Base-by-base conservation (phyloP, 129 eudicot species). In the Flaveria brownii region DNA sequence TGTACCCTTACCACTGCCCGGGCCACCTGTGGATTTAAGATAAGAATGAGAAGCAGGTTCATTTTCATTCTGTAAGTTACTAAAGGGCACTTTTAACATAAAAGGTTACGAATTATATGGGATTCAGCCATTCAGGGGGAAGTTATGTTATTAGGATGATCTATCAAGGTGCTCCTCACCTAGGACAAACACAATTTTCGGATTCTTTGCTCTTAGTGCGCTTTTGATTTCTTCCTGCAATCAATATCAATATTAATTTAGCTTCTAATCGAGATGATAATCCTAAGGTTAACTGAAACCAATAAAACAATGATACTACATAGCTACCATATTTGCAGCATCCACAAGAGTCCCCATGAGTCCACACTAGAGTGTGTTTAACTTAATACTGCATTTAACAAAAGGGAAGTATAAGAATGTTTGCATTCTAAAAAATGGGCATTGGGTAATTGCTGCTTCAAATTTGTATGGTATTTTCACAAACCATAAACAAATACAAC, bases 1-100 rank as follows among this genome's bases (percentile, higher is more conserved):
- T 72, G 98, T 94, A 30, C 98, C 98, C 88, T 94, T 94, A 56
- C 98, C 98, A 79, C 98, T 94, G 69, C 98, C 98, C 2, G 98
- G 97, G 66, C 98, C 98, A 82, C 98, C 97, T 94, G 87, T 67
- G 84, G 62, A 9, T 2, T 10, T 63, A 49, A 39, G 46, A 63
- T 49, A 69, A 56, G 41, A 0, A 36, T 5, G 41, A 0, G 7
- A 36, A 36, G 41, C 41, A 36, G 41, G 41, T 36, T 36, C 41
- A 36, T 5, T 36, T 36, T 36, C 41, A 36, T 36, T 36, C 7
- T 36, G 41, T 0, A 36, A 36, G 41, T 36, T 36, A 36, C 41
- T 36, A 36, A 7, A 20, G 64, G 13, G 1, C 52, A 15, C 36
- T 18, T 22, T 4, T 26, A 7, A 47, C 63, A 62, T 45, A 55